phyloP scores from a whole-genome alignment of 352 stramenopile species.

The Blastocystis sp. region DNA sequence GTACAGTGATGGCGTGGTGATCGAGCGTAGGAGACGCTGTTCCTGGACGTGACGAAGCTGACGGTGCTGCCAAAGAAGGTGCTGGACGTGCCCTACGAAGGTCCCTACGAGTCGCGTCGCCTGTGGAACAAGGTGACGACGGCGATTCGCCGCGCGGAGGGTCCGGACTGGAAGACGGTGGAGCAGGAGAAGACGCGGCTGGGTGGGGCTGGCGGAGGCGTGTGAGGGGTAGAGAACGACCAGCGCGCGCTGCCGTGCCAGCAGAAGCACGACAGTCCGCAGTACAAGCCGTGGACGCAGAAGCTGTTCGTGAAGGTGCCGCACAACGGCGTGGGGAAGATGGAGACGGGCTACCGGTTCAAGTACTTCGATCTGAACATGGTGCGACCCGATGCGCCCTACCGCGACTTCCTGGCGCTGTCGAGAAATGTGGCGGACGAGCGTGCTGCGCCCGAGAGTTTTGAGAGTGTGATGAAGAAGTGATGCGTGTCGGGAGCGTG shows the following conservation, averaged over 20 bases:
- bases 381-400: conserved; percentile 6
- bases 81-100: conserved; percentile 3
- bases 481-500: background rate
- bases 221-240: conserved; percentile 5
- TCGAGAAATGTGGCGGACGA: conserved; percentile 43
- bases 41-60: conserved; percentile 50
- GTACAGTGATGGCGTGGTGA: background rate
- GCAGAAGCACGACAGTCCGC: conserved; percentile 16
- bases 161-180: conserved; percentile 61
- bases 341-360: conserved; percentile 44
- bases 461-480: conserved; percentile 21
- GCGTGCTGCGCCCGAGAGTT: background rate
- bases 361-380: conserved; percentile 57
- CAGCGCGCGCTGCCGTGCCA: conserved; percentile 42
- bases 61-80: conserved; percentile 51
- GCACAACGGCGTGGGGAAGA: conserved; percentile 9
- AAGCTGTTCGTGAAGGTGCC: conserved; percentile 50
- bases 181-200: conserved; percentile 27
- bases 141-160: conserved; percentile 19
- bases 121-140: conserved; percentile 38
- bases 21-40: background rate
- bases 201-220: background rate
- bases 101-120: conserved; percentile 12
- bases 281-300: conserved; percentile 32
- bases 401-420: conserved; percentile 47